These are phyloP conservation scores for Pinus taeda DNA, from an alignment of 75 land plant genomes.

Conservation along the genomic window DNA sequence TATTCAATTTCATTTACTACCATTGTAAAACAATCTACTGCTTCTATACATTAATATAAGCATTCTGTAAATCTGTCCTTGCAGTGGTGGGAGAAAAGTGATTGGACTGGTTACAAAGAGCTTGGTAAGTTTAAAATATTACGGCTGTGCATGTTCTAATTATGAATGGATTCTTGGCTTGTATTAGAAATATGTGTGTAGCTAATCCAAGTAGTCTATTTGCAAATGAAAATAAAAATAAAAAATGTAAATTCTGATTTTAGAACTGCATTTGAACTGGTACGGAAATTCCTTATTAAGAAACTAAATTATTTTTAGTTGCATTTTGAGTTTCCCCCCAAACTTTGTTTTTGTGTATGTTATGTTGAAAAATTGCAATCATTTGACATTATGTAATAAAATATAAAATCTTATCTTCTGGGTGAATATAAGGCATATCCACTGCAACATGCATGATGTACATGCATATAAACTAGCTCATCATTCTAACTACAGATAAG, in stretches of 20 bases:
- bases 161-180: background rate
- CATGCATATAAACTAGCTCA: background rate
- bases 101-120: conserved; percentile 99
- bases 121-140: conserved; percentile 52
- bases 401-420: background rate
- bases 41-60: background rate
- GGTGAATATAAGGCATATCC: background rate
- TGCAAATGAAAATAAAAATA: background rate
- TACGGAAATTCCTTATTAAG: too few species aligned
- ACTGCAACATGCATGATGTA: background rate
- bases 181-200: background rate
- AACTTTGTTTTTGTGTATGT: too few species aligned
- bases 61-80: conserved; percentile 4
- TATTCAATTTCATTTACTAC: background rate
- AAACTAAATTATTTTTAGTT: background rate
- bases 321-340: background rate
- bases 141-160: background rate
- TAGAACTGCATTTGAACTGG: too few species aligned
- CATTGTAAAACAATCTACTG: background rate
- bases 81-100: conserved; percentile 99
- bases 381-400: background rate
- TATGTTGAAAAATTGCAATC: background rate
- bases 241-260: background rate
- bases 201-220: background rate
- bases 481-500: background rate